Conservation (phyloP, 306 rosid species). For the Cucumis melo region DNA sequence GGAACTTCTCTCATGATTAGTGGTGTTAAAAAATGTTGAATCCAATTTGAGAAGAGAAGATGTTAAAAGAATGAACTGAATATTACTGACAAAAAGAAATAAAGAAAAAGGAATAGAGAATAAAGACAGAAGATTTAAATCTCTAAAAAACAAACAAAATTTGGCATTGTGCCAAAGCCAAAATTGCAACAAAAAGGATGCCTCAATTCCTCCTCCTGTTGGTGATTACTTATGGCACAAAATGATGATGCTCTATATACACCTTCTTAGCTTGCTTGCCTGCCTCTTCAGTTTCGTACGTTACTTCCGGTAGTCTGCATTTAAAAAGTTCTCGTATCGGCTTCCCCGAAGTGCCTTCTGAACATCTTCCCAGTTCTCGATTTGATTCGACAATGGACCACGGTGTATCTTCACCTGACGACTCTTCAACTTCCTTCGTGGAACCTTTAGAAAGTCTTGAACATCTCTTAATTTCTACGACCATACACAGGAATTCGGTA, state of each 20-base stretch:
- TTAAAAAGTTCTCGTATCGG: conserved; percentile 43
- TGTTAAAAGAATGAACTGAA: conserved; percentile 4
- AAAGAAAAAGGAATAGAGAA: neutral
- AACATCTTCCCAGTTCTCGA: conserved; percentile 58
- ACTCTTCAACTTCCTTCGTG: conserved; percentile 49
- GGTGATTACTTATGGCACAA: neutral
- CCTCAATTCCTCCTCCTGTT: neutral
- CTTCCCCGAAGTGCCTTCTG: conserved; percentile 52
- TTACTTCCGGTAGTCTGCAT: conserved; percentile 27
- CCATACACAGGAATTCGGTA: neutral
- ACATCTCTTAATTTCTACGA: conserved; percentile 65
- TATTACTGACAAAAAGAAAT: neutral
- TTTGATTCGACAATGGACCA: conserved; percentile 50
- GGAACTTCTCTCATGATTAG: neutral
- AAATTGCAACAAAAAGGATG: conserved; percentile 3
- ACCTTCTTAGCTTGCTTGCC: conserved; percentile 16
- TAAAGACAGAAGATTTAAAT: neutral
- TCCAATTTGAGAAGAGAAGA: neutral
- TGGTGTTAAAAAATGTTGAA: neutral
- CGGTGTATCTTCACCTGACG: conserved; percentile 94
- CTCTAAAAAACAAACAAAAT: neutral
- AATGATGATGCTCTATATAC: neutral
- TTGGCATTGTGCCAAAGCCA: neutral
- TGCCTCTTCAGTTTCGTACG: conserved; percentile 18
- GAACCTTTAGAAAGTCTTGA: conserved; percentile 79